phyloP scores from a whole-genome alignment of 345 rosid species.

The Brassica cretica region DNA sequence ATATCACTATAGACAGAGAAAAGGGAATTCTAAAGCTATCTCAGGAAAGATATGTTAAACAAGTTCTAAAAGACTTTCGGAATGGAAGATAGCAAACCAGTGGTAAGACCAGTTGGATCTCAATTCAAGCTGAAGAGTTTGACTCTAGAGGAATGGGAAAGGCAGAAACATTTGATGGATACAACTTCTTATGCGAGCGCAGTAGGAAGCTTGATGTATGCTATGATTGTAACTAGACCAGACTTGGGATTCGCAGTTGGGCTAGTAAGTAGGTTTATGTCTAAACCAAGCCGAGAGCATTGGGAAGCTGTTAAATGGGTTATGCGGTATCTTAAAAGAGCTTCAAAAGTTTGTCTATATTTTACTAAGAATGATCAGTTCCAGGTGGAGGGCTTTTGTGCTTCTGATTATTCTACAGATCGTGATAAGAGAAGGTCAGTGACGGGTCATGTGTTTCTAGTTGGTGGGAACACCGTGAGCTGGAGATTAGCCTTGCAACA shows the following conservation, averaged over 20 bases:
- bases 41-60: neutral
- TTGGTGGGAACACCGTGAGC: neutral
- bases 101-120: neutral
- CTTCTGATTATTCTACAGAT: no score
- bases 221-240: neutral
- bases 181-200: neutral
- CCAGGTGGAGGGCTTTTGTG: neutral
- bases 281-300: neutral
- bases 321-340: neutral
- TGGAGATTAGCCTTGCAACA: no score
- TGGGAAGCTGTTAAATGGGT: neutral
- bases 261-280: neutral
- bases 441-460: neutral
- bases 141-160: neutral
- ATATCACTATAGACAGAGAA: no score
- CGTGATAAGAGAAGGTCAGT: neutral
- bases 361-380: neutral
- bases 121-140: neutral
- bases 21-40: neutral
- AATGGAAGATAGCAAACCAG: neutral
- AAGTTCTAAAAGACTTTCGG: neutral
- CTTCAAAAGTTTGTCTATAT: neutral
- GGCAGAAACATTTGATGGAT: neutral
- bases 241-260: neutral
- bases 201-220: neutral